These are phyloP conservation scores for Neospora caninum DNA, from an alignment of 169 alveolate species.

Conservation along the genomic window DNA sequence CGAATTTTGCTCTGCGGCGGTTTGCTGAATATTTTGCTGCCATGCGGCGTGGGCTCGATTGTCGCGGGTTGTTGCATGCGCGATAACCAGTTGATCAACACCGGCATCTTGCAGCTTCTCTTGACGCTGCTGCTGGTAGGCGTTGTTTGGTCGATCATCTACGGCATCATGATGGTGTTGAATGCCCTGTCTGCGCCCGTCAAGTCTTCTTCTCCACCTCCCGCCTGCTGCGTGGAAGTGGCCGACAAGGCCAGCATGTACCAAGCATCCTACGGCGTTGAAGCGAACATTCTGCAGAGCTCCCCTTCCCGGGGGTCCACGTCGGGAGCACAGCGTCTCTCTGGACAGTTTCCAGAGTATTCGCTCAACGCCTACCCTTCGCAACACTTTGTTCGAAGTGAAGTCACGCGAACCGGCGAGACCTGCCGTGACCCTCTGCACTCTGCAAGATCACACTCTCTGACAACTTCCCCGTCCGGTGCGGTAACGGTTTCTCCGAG, in stretches of 20 bases:
- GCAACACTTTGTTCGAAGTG: no score
- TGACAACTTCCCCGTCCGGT: background rate
- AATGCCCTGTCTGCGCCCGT: conserved; percentile 11
- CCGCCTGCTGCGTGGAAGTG: background rate
- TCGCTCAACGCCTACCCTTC: no score
- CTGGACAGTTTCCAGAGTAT: no score
- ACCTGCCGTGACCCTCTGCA: background rate
- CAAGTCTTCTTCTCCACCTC: background rate
- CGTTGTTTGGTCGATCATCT: background rate
- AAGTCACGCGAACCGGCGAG: no score
- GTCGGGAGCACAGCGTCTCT: no score
- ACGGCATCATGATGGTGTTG: conserved; percentile 13
- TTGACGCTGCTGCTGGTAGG: conserved; percentile 23
- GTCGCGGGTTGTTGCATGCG: conserved; percentile 28
- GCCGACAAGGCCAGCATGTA: background rate
- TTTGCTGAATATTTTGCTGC: conserved; percentile 5
- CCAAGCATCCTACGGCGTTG: background rate
- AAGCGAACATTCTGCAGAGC: no score
- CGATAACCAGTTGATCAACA: conserved; percentile 23
- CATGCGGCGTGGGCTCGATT: conserved; percentile 10
- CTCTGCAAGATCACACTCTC: background rate
- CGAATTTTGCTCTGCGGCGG: conserved; percentile 8
- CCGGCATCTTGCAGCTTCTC: conserved; percentile 4
- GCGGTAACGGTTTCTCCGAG: background rate
- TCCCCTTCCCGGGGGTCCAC: no score